A percentile compares a stretch with the other conserved stretches of the same genome.
These are phyloP conservation scores for Globisporangium splendens DNA, from an alignment of 352 stramenopile genomes.

Conservation along the genomic window DNA sequence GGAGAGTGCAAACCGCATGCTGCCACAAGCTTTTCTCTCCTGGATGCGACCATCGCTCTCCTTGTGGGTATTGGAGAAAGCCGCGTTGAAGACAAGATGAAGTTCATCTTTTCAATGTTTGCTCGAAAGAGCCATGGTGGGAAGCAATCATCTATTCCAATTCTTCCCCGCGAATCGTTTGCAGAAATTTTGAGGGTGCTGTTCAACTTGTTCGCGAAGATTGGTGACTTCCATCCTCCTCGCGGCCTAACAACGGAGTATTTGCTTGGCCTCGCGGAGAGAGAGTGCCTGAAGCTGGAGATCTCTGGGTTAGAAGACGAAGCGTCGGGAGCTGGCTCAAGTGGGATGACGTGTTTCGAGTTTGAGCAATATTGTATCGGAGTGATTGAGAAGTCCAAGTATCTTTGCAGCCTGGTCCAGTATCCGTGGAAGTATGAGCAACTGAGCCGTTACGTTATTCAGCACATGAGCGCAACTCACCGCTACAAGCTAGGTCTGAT, in stretches of 20 bases:
- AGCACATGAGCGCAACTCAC: slow-evolving; percentile 81
- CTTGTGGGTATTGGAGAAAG: slow-evolving; percentile 50
- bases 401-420: slow-evolving; percentile 58
- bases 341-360: slow-evolving; percentile 78
- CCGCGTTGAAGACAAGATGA: slow-evolving; percentile 55
- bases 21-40: slow-evolving; percentile 17
- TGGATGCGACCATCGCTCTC: slow-evolving; percentile 45
- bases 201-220: slow-evolving; percentile 41
- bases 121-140: slow-evolving; percentile 3
- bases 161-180: slow-evolving; percentile 42
- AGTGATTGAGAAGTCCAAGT: slow-evolving; percentile 56
- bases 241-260: slow-evolving; percentile 34
- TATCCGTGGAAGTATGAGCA: slow-evolving; percentile 74
- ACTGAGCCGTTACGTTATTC: slow-evolving; percentile 79
- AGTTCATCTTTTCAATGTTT: slow-evolving; percentile 79
- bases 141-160: slow-evolving; percentile 19
- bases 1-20: slow-evolving; percentile 2
- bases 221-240: slow-evolving; percentile 53
- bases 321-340: not conserved
- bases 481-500: slow-evolving; percentile 88
- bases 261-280: slow-evolving; percentile 40
- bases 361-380: slow-evolving; percentile 65
- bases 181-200: slow-evolving; percentile 51
- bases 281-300: slow-evolving; percentile 64
- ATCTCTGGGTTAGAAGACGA: slow-evolving; percentile 9